Percentiles rank a stretch among this genome's conserved stretches.
phyloP scores from a whole-genome alignment of 139 green algal genomes.

The Coelastrella sp. region DNA sequence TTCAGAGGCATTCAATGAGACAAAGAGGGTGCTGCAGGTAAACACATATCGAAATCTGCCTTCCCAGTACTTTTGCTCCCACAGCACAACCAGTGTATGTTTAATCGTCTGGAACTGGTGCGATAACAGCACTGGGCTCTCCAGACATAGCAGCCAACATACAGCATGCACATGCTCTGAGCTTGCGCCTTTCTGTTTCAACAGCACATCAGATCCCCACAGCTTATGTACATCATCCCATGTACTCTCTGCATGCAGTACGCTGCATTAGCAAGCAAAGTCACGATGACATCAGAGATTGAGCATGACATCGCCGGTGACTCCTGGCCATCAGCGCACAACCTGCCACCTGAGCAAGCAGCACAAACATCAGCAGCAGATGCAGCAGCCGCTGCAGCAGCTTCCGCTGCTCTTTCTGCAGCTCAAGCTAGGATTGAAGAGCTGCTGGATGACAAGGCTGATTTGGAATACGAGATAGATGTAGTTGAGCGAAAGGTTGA shows the following conservation, averaged over 20 bases:
- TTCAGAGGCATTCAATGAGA: constrained; percentile 80
- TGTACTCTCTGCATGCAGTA: constrained; percentile 27
- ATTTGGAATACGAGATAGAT: constrained; percentile 44
- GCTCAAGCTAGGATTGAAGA: constrained; percentile 37
- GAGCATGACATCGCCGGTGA: constrained; percentile 13
- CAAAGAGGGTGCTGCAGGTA: constrained; percentile 71
- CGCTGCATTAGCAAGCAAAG: constrained; percentile 46
- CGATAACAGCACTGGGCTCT: too few relatives aligned
- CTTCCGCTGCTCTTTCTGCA: not conserved
- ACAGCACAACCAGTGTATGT: too few relatives aligned
- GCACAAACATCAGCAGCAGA: not conserved
- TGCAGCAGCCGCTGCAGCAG: constrained; percentile 13
- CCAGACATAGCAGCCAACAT: too few relatives aligned
- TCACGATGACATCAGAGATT: constrained; percentile 46
- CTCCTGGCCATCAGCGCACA: not conserved
- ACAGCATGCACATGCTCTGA: too few relatives aligned
- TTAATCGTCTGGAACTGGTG: too few relatives aligned
- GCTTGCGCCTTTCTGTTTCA: too few relatives aligned
- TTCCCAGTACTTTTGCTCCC: too few relatives aligned
- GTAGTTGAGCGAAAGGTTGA: constrained; percentile 52
- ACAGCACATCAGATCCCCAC: too few relatives aligned
- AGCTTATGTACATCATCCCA: too few relatives aligned
- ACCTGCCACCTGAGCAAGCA: not conserved
- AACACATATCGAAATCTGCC: not conserved
- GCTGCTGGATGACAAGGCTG: constrained; percentile 48